Evolutionary conservation across 306 rosid genomes (phyloP).

Genomic region (Gillenia trifoliata): DNA sequence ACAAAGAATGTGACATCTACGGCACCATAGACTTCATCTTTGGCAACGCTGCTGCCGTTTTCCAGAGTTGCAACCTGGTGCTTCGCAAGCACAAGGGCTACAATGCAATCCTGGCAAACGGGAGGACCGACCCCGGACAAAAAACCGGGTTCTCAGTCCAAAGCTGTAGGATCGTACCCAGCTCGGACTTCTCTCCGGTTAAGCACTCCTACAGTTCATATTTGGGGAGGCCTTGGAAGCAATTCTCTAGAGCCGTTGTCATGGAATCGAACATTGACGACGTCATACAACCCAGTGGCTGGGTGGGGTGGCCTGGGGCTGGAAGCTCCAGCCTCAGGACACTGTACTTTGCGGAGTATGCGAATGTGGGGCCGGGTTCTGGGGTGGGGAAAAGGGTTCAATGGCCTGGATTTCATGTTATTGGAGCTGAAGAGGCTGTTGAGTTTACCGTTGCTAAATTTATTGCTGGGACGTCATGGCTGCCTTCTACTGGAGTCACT

Average conservation of each 20-base stretch:
- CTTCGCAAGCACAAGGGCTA: slow-evolving; percentile 26
- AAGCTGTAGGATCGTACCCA: slow-evolving; percentile 23
- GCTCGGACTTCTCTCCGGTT: slow-evolving; percentile 22
- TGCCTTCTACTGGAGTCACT: slow-evolving; percentile 35
- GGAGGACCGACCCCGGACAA: slow-evolving; percentile 44
- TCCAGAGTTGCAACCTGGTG: slow-evolving; percentile 34
- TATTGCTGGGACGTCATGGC: slow-evolving; percentile 46
- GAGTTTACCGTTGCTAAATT: slow-evolving; percentile 34
- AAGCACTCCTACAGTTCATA: slow-evolving; percentile 24
- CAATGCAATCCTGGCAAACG: slow-evolving; percentile 37
- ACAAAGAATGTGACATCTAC: slow-evolving; percentile 43
- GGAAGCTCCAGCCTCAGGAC: slow-evolving; percentile 19
- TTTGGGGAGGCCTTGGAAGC: slow-evolving; percentile 52
- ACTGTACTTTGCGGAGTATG: slow-evolving; percentile 43
- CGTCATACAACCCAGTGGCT: slow-evolving; percentile 23
- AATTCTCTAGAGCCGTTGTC: slow-evolving; percentile 38
- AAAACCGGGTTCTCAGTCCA: slow-evolving; percentile 49
- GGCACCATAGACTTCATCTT: slow-evolving; percentile 57
- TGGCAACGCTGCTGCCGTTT: slow-evolving; percentile 47
- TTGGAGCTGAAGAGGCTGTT: slow-evolving; percentile 26
- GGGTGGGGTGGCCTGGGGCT: slow-evolving; percentile 46
- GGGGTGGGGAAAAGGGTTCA: slow-evolving; percentile 28
- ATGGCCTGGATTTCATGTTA: slow-evolving; percentile 43
- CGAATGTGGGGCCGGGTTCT: slow-evolving; percentile 35
- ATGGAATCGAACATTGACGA: slow-evolving; percentile 37